Base-by-base conservation (phyloP, 345 rosid genomes). In the Hibiscus syriacus region DNA sequence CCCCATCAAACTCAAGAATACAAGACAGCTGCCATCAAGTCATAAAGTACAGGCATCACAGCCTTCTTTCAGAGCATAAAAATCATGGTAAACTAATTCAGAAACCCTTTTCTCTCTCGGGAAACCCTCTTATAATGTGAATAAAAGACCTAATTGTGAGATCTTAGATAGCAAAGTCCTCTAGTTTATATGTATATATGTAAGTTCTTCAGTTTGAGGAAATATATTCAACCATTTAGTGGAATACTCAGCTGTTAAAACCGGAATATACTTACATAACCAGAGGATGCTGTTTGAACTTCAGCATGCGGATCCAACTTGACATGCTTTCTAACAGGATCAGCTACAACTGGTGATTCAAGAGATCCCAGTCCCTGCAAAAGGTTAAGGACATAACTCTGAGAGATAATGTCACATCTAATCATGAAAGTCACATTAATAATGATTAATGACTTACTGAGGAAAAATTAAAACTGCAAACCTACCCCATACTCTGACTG, bases 1-100 rank as follows among this genome's bases (percentile, higher is more conserved):
- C 88, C 66, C 98, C 98, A 64, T 93, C 96, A 74, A 93, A 90
- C 70, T 87, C 92, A 67, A 93, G 77, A 70, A 75, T 55, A 72
- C 98, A 93, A 62, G 81, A 85, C 20, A 38, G 73, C 96, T 87
- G 96, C 65, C 52, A 41, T 43, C 23, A 62, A 76, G 66, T 59
- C 13, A 43, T n/a, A 57, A 41, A 64, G 22, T 46, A 19, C 66
- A 63, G 9, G 13, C 54, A 46, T 69, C 29, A 56, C n/a, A n/a
- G n/a, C n/a, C n/a, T n/a, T n/a, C n/a, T n/a, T n/a, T n/a, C n/a
- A n/a, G n/a, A n/a, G n/a, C n/a, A n/a, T n/a, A n/a, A n/a, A 16
- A 41, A 64, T 19, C 45, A 23, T 1, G 14, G 56, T 22, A 69
- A 64, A 64, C 46, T 10, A 48, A 56, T 23, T 19, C 13, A 64